Evolutionary conservation across 2,329 filamentous ascomycete genomes (phyloP), one percentile per base, ranked within the genome.

Genomic region (Helotiales sp.): DNA sequence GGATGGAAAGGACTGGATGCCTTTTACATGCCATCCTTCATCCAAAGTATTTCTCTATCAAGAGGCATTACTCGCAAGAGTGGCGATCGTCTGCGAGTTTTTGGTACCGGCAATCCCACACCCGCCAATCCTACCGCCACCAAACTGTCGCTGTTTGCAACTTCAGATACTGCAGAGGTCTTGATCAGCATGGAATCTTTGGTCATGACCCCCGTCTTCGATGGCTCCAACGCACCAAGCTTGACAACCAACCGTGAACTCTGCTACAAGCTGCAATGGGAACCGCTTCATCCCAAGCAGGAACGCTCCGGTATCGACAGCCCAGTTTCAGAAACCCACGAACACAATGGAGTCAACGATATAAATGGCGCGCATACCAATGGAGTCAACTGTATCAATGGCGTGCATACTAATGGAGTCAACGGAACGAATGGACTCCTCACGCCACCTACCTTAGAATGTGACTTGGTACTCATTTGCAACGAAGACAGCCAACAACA

Each of bases 211-310:
- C 81, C 81, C 2, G 79, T 83, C n/a, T 74, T 80, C 43, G 80
- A 80, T 28, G 77, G 75, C 2, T 75, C 75, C 2, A 69, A 72
- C 1, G 71, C 74, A 45, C 50, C 70, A 4, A 73, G 76, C 15
- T 58, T 67, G 2, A 74, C 73, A 22, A 69, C 26, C 5, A 40
- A 77, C n/a, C 76, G 80, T 2, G 79, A 83, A 69, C 77, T 84
- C 1, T 84, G 82, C 73, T 84, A 81, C 74, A 83, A 81, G 71
- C 63, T 82, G 15, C 77, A 81, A n/a, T 84, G 82, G 82, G 81
- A 83, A 54, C 76, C 77, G 3, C 68, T 82, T 17, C 43, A 64
- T 15, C 47, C 37, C 37, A 59, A 58, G 10, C 54, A 61, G 0
- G 54, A 30, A 13, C 15, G 15, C 1, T 61, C 62, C 37, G 45